Evolutionary conservation across 192 early-diverging fungal species (phyloP).

Genomic region (Bifiguratus adelaidae): DNA sequence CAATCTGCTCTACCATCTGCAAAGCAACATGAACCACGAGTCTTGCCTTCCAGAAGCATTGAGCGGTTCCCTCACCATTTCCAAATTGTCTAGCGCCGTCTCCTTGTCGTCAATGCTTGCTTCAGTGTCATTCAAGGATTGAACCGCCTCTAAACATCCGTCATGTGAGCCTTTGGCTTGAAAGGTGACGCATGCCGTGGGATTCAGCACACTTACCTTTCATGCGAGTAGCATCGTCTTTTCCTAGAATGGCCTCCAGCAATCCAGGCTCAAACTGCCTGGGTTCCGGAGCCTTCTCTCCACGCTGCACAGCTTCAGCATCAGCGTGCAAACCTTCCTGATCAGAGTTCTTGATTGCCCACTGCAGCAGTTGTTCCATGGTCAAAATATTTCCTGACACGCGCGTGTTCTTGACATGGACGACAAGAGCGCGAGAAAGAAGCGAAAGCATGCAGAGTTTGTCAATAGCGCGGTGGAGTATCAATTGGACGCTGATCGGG

Average conservation of each 20-base stretch:
- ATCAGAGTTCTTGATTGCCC: conserved; percentile 76
- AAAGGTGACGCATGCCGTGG: too few relatives aligned
- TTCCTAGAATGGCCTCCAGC: conserved; percentile 89
- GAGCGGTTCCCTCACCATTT: conserved; percentile 41
- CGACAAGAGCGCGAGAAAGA: too few relatives aligned
- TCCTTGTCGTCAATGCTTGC: conserved; percentile 56
- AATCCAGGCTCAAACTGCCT: conserved; percentile 65
- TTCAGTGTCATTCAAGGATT: conserved; percentile 44
- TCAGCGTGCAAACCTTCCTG: conserved; percentile 46
- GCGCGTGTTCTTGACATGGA: too few relatives aligned
- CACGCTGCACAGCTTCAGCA: conserved; percentile 17
- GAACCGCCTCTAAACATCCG: conserved; percentile 53
- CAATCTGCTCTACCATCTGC: conserved; percentile 68
- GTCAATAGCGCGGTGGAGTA: conserved; percentile 21
- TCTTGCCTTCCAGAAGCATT: neutral
- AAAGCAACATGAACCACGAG: neutral
- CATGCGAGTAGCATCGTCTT: conserved; percentile 81
- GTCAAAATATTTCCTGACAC: neutral
- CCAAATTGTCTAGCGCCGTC: conserved; percentile 86
- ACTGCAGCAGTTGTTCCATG: conserved; percentile 75
- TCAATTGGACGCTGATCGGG: conserved; percentile 39
- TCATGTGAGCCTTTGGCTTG: too few relatives aligned
- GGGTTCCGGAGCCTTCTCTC: conserved; percentile 22
- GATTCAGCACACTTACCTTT: conserved; percentile 37
- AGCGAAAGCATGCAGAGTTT: too few relatives aligned